Percentiles rank a stretch among this genome's conserved stretches.
Evolutionary conservation across 2,329 filamentous ascomycete genomes (phyloP).

Genomic region (Talaromyces islandicus): DNA sequence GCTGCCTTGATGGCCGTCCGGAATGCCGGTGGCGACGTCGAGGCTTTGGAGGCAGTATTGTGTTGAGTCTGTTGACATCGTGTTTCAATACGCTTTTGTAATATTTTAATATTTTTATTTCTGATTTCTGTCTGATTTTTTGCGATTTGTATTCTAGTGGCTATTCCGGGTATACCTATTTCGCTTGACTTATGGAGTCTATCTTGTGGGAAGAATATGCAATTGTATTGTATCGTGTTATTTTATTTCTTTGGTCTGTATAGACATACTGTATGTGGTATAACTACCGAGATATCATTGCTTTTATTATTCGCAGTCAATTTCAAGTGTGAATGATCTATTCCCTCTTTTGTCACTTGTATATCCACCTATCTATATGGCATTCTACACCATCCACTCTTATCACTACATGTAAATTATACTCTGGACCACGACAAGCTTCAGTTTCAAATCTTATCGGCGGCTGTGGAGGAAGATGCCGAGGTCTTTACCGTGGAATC

Average conservation of each 20-base stretch:
- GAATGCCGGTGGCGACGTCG: slow-evolving; percentile 41
- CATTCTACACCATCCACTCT: background rate
- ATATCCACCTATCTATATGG: background rate
- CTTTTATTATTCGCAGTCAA: background rate
- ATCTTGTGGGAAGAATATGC: background rate
- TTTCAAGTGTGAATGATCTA: background rate
- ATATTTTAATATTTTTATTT: slow-evolving; percentile 3
- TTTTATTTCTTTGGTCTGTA: background rate
- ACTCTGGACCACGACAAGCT: background rate
- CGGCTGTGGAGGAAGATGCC: background rate
- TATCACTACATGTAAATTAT: background rate
- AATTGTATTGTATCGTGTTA: background rate
- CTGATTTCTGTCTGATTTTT: background rate
- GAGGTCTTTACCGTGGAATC: background rate
- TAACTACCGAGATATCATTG: background rate
- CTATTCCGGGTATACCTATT: background rate
- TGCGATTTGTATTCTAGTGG: background rate
- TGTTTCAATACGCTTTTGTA: background rate
- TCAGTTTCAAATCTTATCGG: background rate
- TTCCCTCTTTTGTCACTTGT: background rate
- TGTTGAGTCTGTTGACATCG: slow-evolving; percentile 20
- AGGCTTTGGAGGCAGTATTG: slow-evolving; percentile 36
- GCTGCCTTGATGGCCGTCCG: slow-evolving; percentile 38
- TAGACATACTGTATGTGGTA: background rate
- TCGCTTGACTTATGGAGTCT: background rate